Evolutionary conservation across 129 eudicot genomes (phyloP).

Genomic region (Lonicera japonica): DNA sequence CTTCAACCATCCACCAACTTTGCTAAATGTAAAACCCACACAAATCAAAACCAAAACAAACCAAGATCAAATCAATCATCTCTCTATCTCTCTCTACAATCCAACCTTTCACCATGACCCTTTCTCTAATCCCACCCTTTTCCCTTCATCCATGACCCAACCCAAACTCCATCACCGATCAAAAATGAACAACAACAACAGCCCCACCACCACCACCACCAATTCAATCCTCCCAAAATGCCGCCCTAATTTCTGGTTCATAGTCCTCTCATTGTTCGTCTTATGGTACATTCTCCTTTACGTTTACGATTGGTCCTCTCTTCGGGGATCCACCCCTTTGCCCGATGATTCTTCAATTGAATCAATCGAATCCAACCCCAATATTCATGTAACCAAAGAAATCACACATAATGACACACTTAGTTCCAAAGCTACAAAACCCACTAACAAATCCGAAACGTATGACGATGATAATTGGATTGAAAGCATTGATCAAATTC

Average conservation of each 20-base stretch:
- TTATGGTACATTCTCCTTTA: conserved; percentile 60
- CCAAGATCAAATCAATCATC: too few species aligned
- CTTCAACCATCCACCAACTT: background rate
- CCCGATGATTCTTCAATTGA: conserved; percentile 16
- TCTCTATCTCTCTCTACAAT: conserved; percentile 3
- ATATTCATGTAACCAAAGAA: background rate
- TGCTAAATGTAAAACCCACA: too few species aligned
- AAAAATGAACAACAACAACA: conserved; percentile 25
- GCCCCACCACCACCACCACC: background rate
- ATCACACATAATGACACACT: background rate
- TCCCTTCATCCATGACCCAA: background rate
- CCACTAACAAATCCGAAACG: background rate
- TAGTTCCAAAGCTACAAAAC: background rate
- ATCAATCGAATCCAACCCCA: conserved; percentile 8
- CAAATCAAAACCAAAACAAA: too few species aligned
- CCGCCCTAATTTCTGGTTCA: conserved; percentile 52
- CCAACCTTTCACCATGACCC: background rate
- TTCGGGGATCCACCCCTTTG: conserved; percentile 18
- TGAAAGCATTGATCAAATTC: conserved; percentile 18
- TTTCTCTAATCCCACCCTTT: conserved; percentile 1
- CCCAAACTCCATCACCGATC: background rate
- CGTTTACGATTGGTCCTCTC: conserved; percentile 44
- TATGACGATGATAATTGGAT: conserved; percentile 28
- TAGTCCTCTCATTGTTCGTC: conserved; percentile 35
- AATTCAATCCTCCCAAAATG: conserved; percentile 2